Percentiles rank a stretch among this genome's conserved stretches.
Conservation (phyloP, 2,329 filamentous ascomycete species). For the Amphichorda felina region DNA sequence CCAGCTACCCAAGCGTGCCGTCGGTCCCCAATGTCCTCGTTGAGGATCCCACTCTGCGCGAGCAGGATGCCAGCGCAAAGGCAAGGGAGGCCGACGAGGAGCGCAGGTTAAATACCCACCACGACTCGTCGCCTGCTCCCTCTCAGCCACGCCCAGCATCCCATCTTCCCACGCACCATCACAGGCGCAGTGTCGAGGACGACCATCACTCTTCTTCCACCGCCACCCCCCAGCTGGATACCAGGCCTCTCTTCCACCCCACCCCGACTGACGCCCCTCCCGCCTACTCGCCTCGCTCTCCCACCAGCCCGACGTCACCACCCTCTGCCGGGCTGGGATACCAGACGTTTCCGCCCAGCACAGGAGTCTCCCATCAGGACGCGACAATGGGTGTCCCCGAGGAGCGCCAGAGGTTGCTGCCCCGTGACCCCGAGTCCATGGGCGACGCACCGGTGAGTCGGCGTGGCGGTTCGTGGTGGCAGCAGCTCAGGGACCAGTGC, state of each 20-base stretch:
- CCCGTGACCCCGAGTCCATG: conserved; percentile 33
- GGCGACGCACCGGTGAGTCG: conserved; percentile 11
- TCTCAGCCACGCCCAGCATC: conserved; percentile 4
- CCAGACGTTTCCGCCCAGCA: conserved; percentile 30
- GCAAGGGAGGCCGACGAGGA: conserved; percentile 30
- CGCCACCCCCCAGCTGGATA: background rate
- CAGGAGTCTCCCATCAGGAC: conserved; percentile 5
- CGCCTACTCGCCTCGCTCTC: conserved; percentile 32
- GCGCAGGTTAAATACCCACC: conserved; percentile 16
- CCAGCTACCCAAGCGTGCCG: conserved; percentile 20
- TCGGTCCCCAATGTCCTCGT: conserved; percentile 35
- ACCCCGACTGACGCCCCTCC: conserved; percentile 30
- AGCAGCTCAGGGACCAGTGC: conserved; percentile 12
- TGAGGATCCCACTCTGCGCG: conserved; percentile 31
- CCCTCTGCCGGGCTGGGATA: conserved; percentile 21
- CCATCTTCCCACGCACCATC: conserved; percentile 7
- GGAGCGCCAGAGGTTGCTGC: conserved; percentile 30
- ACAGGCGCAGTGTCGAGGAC: conserved; percentile 12
- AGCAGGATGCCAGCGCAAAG: conserved; percentile 24
- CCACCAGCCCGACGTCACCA: conserved; percentile 16
- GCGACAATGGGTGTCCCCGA: conserved; percentile 27
- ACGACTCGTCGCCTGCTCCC: conserved; percentile 6
- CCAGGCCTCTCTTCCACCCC: background rate
- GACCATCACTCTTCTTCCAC: background rate
- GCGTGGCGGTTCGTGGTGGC: conserved; percentile 12